Percentiles rank a stretch among this genome's conserved stretches.
These are phyloP conservation scores for Pascua sp. DNA, from an alignment of 1,284 basidiomycete genomes.

Conservation along the genomic window DNA sequence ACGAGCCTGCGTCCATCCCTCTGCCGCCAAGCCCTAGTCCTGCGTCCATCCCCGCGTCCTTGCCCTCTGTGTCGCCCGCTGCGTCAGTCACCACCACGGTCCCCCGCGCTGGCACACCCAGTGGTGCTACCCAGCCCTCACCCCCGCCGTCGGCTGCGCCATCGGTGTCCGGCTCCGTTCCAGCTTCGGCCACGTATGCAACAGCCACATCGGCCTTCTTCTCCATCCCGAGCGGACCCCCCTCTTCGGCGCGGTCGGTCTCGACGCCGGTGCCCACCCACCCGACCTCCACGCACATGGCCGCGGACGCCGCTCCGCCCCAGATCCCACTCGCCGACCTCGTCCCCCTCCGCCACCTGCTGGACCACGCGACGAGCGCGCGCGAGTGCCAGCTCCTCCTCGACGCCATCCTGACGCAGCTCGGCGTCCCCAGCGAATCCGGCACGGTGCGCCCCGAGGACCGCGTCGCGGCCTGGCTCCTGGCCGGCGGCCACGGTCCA, in stretches of 20 bases:
- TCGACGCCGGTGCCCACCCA: background rate
- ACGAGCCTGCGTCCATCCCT: too few species aligned
- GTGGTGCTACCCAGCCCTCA: background rate
- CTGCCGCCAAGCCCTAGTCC: too few species aligned
- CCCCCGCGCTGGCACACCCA: background rate
- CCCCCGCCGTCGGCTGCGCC: background rate
- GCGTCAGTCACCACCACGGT: too few species aligned
- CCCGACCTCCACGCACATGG: background rate
- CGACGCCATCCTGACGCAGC: conserved; percentile 70
- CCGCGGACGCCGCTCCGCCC: background rate
- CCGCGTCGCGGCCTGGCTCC: conserved; percentile 38
- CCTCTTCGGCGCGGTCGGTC: too few species aligned
- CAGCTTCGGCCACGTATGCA: background rate
- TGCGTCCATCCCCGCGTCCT: too few species aligned
- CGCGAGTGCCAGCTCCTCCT: conserved; percentile 80
- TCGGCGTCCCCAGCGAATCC: conserved; percentile 50
- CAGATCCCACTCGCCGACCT: conserved; percentile 48
- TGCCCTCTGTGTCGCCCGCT: too few species aligned
- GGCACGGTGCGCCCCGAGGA: conserved; percentile 12
- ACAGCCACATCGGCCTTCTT: background rate
- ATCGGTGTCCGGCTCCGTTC: background rate
- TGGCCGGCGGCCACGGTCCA: conserved; percentile 22
- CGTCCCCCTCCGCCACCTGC: conserved; percentile 63
- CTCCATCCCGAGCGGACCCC: too few species aligned
- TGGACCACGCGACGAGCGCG: conserved; percentile 67